A percentile compares a stretch with the other conserved stretches of the same genome.
phyloP scores from a whole-genome alignment of 805 yeast species.

The Jamesozyma rosinii region DNA sequence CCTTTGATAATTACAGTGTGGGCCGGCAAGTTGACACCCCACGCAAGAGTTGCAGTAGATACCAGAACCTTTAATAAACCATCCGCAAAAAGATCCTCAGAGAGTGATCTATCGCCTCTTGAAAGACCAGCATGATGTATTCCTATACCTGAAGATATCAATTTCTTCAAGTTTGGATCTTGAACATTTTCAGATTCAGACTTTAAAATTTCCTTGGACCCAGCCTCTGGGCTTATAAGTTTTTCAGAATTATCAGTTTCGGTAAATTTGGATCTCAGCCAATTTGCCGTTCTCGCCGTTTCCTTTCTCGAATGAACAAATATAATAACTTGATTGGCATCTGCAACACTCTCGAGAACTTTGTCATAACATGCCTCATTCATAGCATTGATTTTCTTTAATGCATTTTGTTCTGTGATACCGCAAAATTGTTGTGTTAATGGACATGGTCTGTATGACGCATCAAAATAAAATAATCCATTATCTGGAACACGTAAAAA shows the following conservation, averaged over 20 bases:
- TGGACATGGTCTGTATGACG: slow-evolving; percentile 86
- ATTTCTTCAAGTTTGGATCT: slow-evolving; percentile 45
- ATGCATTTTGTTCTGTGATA: slow-evolving; percentile 70
- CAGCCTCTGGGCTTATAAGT: slow-evolving; percentile 40
- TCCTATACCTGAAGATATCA: slow-evolving; percentile 69
- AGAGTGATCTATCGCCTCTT: slow-evolving; percentile 59
- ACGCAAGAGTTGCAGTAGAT: slow-evolving; percentile 87
- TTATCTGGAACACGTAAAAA: slow-evolving; percentile 58
- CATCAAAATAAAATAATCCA: slow-evolving; percentile 74
- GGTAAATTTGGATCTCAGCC: slow-evolving; percentile 51
- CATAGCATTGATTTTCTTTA: slow-evolving; percentile 72
- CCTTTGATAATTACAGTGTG: slow-evolving; percentile 91
- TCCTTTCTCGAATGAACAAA: slow-evolving; percentile 94
- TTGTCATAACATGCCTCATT: slow-evolving; percentile 85
- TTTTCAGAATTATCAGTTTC: slow-evolving; percentile 44
- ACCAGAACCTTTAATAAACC: slow-evolving; percentile 78
- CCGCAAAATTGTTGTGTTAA: slow-evolving; percentile 82
- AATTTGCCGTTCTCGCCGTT: slow-evolving; percentile 73
- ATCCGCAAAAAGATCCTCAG: slow-evolving; percentile 82
- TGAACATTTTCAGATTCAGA: slow-evolving; percentile 52
- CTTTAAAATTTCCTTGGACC: slow-evolving; percentile 52
- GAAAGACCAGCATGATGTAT: slow-evolving; percentile 87
- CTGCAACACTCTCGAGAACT: slow-evolving; percentile 50
- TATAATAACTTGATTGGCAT: slow-evolving; percentile 71
- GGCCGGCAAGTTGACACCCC: slow-evolving; percentile 96